Evolutionary conservation across 257 asterid species (phyloP).

Genomic region (Solanum habrochaites): DNA sequence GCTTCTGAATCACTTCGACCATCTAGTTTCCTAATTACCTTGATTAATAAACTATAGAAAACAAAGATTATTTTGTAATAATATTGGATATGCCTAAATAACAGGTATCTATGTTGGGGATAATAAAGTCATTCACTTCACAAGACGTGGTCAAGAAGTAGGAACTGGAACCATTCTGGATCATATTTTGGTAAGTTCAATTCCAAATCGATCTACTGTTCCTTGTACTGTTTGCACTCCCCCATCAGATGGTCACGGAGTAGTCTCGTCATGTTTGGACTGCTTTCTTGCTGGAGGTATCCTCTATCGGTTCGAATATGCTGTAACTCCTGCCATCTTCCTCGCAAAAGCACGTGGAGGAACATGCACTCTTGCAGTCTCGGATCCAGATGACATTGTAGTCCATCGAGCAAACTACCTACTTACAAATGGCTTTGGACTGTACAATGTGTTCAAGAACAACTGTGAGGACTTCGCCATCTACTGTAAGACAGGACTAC

Average conservation of each 20-base stretch:
- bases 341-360: constrained; percentile 94
- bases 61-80: background rate
- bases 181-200: constrained; percentile 63
- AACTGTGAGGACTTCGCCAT: constrained; percentile 94
- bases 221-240: constrained; percentile 68
- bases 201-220: constrained; percentile 33
- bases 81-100: too few relatives aligned
- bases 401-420: constrained; percentile 76
- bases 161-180: constrained; percentile 84
- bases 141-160: constrained; percentile 91
- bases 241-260: constrained; percentile 59
- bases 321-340: constrained; percentile 66
- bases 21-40: background rate
- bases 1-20: background rate
- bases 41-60: background rate
- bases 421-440: constrained; percentile 71
- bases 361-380: constrained; percentile 72
- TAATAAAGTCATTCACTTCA: constrained; percentile 73
- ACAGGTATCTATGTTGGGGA: constrained; percentile 80
- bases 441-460: constrained; percentile 75
- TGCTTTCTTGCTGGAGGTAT: constrained; percentile 94
- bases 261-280: constrained; percentile 61
- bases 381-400: constrained; percentile 46
- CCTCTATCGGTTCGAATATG: constrained; percentile 72
- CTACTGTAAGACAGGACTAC: constrained; percentile 90